Base-by-base conservation (phyloP, 257 asterid genomes). In the Nicotiana obtusifolia region DNA sequence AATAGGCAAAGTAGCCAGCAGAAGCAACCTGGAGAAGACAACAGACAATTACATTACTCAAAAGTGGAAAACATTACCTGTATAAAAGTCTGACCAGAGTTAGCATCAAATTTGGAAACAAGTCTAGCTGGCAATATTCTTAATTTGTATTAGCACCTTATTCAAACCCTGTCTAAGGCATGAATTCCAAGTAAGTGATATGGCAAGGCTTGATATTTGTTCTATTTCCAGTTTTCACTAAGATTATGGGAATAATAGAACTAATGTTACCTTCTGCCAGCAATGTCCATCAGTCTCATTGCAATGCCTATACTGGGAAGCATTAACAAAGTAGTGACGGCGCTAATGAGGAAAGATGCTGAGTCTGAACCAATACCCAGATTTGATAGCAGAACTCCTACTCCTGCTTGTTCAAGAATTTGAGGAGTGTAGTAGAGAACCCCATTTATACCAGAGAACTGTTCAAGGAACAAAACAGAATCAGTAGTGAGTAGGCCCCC, bases 391-490 rank as follows among this genome's bases (percentile, higher is more conserved):
- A 95, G 95, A 84, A 91, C 84, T 66, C 98, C 97, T 20, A 95
- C 99, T 19, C 99, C 99, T 0, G 99, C 99, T 92, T 93, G 96
- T 87, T 92, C 92, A 77, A 95, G 97, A 82, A 95, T 95, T 94
- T 95, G 98, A 84, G 99, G 99, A 61, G 99, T 94, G 88, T 95
- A 95, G 88, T 94, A 94, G 13, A 95, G 94, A 80, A 95, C 98
- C 41, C 99, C 99, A 52, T 92, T 95, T 44, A 95, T 95, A 41
- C 99, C 99, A 44, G 98, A 91, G 83, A 95, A 95, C 99, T 95
- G 90, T 22, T 37, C 22, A 79, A 64, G 62, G 54, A 33, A 44
- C 22, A 53, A 35, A 47, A 14, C 31, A 65, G n/a, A 6, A 22
- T 49, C 41, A 49, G 19, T 56, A 13, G 44, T 73, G 62, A 73